phyloP scores from a whole-genome alignment of 2,329 filamentous ascomycete species.

The Fusarium incarnatum region DNA sequence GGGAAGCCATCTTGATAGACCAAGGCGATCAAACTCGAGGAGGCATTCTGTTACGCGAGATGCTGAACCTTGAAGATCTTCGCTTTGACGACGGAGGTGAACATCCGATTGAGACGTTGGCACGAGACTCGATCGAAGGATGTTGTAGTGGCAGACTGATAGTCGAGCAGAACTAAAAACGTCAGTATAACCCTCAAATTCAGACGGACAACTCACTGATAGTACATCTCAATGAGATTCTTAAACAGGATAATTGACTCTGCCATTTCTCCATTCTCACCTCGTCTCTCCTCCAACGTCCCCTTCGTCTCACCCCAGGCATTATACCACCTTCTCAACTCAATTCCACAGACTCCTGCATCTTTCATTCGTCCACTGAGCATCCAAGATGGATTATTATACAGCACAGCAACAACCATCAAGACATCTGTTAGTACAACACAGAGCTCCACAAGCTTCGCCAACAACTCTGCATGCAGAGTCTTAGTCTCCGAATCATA shows the following conservation, averaged over 20 bases:
- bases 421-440: constrained; percentile 42
- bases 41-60: constrained; percentile 41
- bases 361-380: constrained; percentile 37
- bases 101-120: constrained; percentile 10
- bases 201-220: constrained; percentile 23
- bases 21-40: constrained; percentile 31
- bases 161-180: constrained; percentile 31
- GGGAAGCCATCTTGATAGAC: constrained; percentile 37
- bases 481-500: constrained; percentile 41
- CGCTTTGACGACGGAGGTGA: constrained; percentile 31
- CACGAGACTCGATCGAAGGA: constrained; percentile 34
- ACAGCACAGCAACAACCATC: constrained; percentile 32
- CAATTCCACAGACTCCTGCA: constrained; percentile 37
- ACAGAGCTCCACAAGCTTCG: constrained; percentile 42
- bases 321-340: constrained; percentile 39
- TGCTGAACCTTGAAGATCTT: constrained; percentile 42
- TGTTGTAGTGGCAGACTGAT: constrained; percentile 41
- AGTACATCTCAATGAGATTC: constrained; percentile 45
- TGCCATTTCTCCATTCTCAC: constrained; percentile 2
- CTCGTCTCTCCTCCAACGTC: constrained; percentile 21
- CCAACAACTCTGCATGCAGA: constrained; percentile 31
- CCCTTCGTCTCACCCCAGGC: constrained; percentile 35
- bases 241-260: constrained; percentile 38
- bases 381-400: constrained; percentile 42
- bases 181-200: fast-evolving